Evolutionary conservation across 2,329 filamentous ascomycete genomes (phyloP).

Genomic region (Knoxdaviesia proteae): DNA sequence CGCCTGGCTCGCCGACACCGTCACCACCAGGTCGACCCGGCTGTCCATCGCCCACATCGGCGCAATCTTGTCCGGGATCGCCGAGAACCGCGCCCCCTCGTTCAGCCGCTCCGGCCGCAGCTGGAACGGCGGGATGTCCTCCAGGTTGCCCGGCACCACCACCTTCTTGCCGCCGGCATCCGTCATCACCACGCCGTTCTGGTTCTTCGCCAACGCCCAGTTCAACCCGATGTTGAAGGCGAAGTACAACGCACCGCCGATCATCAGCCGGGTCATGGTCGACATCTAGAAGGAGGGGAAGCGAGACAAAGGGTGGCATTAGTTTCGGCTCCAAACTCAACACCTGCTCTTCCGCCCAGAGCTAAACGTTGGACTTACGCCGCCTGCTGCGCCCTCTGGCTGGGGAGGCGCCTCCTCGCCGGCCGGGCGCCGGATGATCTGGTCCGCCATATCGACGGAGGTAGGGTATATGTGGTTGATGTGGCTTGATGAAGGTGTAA

Average conservation of each 20-base stretch:
- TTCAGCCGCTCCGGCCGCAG: constrained; percentile 39
- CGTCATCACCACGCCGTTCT: constrained; percentile 23
- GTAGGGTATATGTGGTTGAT: too few species aligned
- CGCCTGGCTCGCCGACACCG: constrained; percentile 55
- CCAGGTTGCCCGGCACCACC: constrained; percentile 30
- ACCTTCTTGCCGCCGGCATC: constrained; percentile 31
- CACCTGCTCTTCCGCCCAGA: too few species aligned
- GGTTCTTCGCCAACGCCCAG: constrained; percentile 27
- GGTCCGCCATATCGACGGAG: too few species aligned
- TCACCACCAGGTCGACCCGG: constrained; percentile 63
- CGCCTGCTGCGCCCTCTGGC: too few species aligned
- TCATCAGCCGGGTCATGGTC: constrained; percentile 19
- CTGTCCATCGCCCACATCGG: constrained; percentile 76
- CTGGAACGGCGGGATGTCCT: constrained; percentile 40
- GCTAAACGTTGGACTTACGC: too few species aligned
- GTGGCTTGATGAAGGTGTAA: too few species aligned
- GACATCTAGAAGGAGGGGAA: constrained; percentile 3
- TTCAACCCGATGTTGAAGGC: constrained; percentile 37
- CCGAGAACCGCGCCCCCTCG: constrained; percentile 41
- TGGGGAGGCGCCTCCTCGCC: too few species aligned
- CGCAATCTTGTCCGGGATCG: constrained; percentile 48
- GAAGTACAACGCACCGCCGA: constrained; percentile 34
- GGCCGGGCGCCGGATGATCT: too few species aligned
- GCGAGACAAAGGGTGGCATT: neutral
- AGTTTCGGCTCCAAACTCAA: too few species aligned